phyloP scores from a whole-genome alignment of 2,329 filamentous ascomycete species.

The Endothia cerciana region DNA sequence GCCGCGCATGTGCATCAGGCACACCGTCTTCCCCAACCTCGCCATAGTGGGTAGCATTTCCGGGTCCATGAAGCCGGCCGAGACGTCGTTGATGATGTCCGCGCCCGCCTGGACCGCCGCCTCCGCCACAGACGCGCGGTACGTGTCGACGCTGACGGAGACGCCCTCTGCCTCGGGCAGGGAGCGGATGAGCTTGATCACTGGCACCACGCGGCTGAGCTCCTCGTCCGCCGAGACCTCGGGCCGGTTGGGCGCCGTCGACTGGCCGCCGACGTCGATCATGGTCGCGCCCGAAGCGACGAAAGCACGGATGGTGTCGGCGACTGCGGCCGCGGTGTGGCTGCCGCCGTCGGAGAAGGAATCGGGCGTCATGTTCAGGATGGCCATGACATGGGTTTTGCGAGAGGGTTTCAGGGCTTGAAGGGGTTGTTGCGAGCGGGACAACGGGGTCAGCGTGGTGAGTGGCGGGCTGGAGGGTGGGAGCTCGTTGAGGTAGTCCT shows the following conservation, averaged over 20 bases:
- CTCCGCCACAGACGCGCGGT: constrained; percentile 80
- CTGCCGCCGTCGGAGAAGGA: constrained; percentile 92
- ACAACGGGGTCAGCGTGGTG: constrained; percentile 63
- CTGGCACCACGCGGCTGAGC: constrained; percentile 74
- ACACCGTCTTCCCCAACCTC: constrained; percentile 73
- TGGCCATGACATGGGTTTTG: constrained; percentile 84
- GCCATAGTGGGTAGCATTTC: constrained; percentile 84
- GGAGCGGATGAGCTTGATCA: constrained; percentile 73
- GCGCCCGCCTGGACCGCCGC: constrained; percentile 78
- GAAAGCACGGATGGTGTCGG: constrained; percentile 62
- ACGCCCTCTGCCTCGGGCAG: constrained; percentile 64
- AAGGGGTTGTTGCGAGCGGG: constrained; percentile 54
- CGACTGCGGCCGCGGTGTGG: constrained; percentile 56
- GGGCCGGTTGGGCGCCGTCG: constrained; percentile 76
- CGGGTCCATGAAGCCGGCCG: constrained; percentile 76
- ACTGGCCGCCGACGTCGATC: constrained; percentile 92
- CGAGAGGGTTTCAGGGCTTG: constrained; percentile 61
- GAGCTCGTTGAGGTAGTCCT: constrained; percentile 65
- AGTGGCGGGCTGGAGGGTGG: constrained; percentile 52
- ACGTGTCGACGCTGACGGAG: constrained; percentile 91
- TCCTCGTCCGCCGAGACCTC: constrained; percentile 77
- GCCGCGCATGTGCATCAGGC: constrained; percentile 93
- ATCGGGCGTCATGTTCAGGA: constrained; percentile 92
- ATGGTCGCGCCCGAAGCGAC: constrained; percentile 76
- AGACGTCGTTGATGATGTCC: constrained; percentile 94